Conservation (phyloP, 768 basidiomycete genomes). For the Cystobasidium tubakii region DNA sequence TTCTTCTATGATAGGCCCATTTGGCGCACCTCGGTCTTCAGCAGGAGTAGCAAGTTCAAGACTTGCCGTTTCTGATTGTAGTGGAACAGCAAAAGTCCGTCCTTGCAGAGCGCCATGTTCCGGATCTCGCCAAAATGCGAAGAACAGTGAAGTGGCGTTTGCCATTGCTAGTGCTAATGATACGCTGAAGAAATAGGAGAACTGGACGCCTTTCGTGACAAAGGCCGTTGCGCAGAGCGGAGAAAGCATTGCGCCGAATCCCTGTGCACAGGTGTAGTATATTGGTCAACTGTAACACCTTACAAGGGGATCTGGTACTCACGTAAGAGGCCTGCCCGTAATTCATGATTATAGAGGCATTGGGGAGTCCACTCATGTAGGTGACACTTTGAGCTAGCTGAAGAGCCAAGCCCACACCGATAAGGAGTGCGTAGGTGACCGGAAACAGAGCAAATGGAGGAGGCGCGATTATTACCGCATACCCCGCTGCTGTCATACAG, state of each 20-base stretch:
- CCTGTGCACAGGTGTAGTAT: not conserved
- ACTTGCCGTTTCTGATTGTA: slow-evolving; percentile 1
- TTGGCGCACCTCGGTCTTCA: not conserved
- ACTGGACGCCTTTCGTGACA: not conserved
- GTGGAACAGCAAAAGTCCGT: not conserved
- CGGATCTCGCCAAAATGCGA: slow-evolving; percentile 25
- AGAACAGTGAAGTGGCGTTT: slow-evolving; percentile 8
- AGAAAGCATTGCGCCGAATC: slow-evolving; percentile 20
- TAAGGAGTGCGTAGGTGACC: slow-evolving; percentile 36
- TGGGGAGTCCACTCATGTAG: slow-evolving; percentile 13
- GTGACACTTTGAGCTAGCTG: slow-evolving; percentile 33
- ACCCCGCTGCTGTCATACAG: slow-evolving; percentile 25
- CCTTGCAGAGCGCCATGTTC: slow-evolving; percentile 5
- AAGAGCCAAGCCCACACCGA: slow-evolving; percentile 34
- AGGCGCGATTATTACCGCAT: slow-evolving; percentile 33
- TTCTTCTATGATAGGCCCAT: not conserved
- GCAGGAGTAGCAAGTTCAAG: not conserved
- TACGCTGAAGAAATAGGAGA: slow-evolving; percentile 32
- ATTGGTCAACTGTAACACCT: too few species aligned
- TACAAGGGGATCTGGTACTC: too few species aligned
- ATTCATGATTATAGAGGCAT: slow-evolving; percentile 21
- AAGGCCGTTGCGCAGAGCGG: slow-evolving; percentile 19
- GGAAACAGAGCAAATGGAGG: slow-evolving; percentile 37
- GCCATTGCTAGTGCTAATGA: slow-evolving; percentile 3
- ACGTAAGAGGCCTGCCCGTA: slow-evolving; percentile 33